Percentiles rank a stretch among this genome's conserved stretches.
Conservation (phyloP, 2,329 filamentous ascomycete species). For the Colletotrichum sp. region DNA sequence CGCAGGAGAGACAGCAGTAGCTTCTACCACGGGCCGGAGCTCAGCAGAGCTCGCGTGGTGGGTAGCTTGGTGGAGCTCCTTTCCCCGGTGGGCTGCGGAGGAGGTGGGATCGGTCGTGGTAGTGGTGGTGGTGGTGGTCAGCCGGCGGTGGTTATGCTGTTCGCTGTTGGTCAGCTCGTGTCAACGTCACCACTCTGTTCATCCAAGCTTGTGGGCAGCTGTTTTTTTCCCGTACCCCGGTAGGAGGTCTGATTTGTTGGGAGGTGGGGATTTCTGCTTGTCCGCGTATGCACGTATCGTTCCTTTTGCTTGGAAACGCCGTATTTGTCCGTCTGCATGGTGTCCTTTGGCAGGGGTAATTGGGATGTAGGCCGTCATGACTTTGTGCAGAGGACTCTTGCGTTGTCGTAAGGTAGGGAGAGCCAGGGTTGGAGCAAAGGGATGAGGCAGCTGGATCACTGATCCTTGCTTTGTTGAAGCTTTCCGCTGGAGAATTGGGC, state of each 20-base stretch:
- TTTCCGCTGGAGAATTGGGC: neutral
- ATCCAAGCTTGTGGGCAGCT: neutral
- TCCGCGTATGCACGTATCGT: neutral
- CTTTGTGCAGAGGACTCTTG: neutral
- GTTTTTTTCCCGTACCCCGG: neutral
- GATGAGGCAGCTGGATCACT: conserved; percentile 5
- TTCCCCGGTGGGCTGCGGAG: neutral
- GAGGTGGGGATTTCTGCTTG: neutral
- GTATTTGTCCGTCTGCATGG: conserved; percentile 1
- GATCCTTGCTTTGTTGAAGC: neutral
- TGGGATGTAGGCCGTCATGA: conserved; percentile 16
- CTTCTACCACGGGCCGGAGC: neutral
- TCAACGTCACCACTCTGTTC: conserved; percentile 18
- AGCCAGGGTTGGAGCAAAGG: neutral
- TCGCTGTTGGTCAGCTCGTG: neutral
- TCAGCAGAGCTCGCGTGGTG: conserved; percentile 6
- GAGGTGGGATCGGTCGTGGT: neutral
- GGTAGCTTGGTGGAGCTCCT: conserved; percentile 6
- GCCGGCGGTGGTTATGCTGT: neutral
- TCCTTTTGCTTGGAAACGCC: neutral
- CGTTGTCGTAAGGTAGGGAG: conserved; percentile 7
- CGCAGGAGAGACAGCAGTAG: neutral
- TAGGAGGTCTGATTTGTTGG: neutral
- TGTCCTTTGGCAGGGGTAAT: neutral
- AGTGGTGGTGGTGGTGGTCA: neutral